phyloP scores from a whole-genome alignment of 2,329 filamentous ascomycete species.

The Drechslerella dactyloides region DNA sequence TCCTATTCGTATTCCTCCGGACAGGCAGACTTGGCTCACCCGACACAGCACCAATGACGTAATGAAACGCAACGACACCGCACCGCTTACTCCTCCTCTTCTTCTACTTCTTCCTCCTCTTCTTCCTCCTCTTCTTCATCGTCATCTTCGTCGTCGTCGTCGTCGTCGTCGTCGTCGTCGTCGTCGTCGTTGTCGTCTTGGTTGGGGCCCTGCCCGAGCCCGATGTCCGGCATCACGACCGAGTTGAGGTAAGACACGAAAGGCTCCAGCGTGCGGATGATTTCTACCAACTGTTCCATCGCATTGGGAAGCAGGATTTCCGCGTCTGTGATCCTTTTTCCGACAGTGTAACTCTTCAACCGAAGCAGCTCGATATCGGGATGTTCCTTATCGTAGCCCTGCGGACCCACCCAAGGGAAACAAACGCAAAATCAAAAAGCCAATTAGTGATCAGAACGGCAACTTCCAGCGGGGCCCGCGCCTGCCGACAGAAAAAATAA shows the following conservation, averaged over 20 bases:
- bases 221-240: conserved; percentile 72
- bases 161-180: conserved; percentile 4
- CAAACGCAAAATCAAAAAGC: too few relatives aligned
- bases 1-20: too few relatives aligned
- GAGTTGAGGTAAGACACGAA: conserved; percentile 81
- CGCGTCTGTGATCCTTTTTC: conserved; percentile 70
- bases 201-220: conserved; percentile 32
- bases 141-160: not conserved
- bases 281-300: conserved; percentile 69
- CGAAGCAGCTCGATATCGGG: conserved; percentile 80
- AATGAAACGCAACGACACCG: too few relatives aligned
- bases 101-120: too few relatives aligned
- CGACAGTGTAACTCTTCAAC: conserved; percentile 78
- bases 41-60: too few relatives aligned
- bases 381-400: conserved; percentile 79
- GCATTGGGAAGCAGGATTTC: conserved; percentile 69
- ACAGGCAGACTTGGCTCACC: not conserved
- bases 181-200: conserved; percentile 46
- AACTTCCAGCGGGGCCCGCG: too few relatives aligned
- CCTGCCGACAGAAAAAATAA: too few relatives aligned
- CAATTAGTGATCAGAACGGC: too few relatives aligned
- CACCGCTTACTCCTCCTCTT: too few relatives aligned
- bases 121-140: too few relatives aligned
- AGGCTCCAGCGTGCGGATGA: conserved; percentile 73
- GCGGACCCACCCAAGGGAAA: conserved; percentile 9